These are phyloP conservation scores for Fusarium hostae DNA, from an alignment of 2,329 filamentous ascomycete genomes.

Conservation along the genomic window DNA sequence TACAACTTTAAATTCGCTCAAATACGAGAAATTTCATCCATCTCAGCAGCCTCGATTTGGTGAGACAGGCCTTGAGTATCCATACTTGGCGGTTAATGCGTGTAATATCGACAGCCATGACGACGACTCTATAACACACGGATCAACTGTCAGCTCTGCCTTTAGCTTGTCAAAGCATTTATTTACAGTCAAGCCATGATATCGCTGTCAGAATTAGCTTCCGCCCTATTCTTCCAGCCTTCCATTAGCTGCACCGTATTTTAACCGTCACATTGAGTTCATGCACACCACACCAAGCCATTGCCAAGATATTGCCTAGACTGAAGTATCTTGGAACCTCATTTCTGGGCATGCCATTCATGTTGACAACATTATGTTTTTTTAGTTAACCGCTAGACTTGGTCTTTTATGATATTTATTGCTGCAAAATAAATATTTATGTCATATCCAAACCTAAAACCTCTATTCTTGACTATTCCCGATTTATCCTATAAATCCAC, in stretches of 20 bases:
- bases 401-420: neutral
- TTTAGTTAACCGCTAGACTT: neutral
- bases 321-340: slow-evolving; percentile 4
- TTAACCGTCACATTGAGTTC: neutral
- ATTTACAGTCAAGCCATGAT: neutral
- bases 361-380: neutral
- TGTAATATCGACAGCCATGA: slow-evolving; percentile 18
- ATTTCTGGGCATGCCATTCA: slow-evolving; percentile 18
- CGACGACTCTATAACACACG: slow-evolving; percentile 19
- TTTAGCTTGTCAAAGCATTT: neutral
- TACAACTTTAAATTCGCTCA: slow-evolving; percentile 13
- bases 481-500: neutral
- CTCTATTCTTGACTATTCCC: neutral
- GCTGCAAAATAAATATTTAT: neutral
- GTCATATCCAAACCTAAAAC: neutral
- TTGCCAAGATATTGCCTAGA: slow-evolving; percentile 13
- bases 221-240: neutral
- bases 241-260: neutral
- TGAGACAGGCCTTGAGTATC: neutral
- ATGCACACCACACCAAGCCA: neutral
- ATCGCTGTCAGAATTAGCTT: slow-evolving; percentile 6
- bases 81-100: slow-evolving; percentile 8
- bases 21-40: slow-evolving; percentile 16
- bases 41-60: neutral
- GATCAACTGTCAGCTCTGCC: neutral